phyloP scores from a whole-genome alignment of 2,329 filamentous ascomycete genomes.

The Neopestalotiopsis sp. region DNA sequence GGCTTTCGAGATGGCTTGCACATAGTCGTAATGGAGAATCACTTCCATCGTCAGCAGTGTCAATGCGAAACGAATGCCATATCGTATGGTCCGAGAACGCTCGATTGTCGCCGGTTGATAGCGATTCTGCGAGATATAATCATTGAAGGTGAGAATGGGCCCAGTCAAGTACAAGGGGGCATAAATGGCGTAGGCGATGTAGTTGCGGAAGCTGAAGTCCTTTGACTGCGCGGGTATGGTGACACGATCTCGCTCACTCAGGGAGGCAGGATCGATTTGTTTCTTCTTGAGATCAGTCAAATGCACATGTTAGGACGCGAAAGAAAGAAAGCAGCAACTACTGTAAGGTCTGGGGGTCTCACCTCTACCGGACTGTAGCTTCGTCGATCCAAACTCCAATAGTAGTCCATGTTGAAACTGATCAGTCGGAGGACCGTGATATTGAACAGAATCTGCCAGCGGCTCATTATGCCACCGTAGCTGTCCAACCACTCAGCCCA shows the following conservation, averaged over 20 bases:
- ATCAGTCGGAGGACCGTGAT: slow-evolving; percentile 90
- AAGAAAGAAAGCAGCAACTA: too few relatives aligned
- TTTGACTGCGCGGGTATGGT: slow-evolving; percentile 71
- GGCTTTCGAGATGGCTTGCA: slow-evolving; percentile 87
- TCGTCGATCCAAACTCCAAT: slow-evolving; percentile 80
- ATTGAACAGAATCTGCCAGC: slow-evolving; percentile 99
- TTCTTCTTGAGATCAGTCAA: slow-evolving; percentile 90
- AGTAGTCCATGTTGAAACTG: slow-evolving; percentile 96
- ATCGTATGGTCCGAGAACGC: slow-evolving; percentile 73
- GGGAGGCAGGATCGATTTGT: slow-evolving; percentile 83
- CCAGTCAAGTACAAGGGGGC: slow-evolving; percentile 92
- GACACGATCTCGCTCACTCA: slow-evolving; percentile 89
- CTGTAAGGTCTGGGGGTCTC: slow-evolving; percentile 39
- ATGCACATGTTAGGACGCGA: not conserved
- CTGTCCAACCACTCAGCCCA: slow-evolving; percentile 79
- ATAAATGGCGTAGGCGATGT: slow-evolving; percentile 88
- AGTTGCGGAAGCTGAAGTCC: slow-evolving; percentile 85
- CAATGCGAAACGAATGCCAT: slow-evolving; percentile 81
- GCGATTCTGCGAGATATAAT: slow-evolving; percentile 88
- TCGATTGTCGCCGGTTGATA: slow-evolving; percentile 77
- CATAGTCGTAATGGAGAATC: slow-evolving; percentile 89
- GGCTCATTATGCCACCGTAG: slow-evolving; percentile 80
- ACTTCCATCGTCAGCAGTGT: slow-evolving; percentile 89
- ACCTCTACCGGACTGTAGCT: slow-evolving; percentile 80
- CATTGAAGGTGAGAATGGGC: slow-evolving; percentile 96